These are phyloP conservation scores for Teunomyces gatunensis DNA, from an alignment of 805 yeast genomes.

Conservation along the genomic window DNA sequence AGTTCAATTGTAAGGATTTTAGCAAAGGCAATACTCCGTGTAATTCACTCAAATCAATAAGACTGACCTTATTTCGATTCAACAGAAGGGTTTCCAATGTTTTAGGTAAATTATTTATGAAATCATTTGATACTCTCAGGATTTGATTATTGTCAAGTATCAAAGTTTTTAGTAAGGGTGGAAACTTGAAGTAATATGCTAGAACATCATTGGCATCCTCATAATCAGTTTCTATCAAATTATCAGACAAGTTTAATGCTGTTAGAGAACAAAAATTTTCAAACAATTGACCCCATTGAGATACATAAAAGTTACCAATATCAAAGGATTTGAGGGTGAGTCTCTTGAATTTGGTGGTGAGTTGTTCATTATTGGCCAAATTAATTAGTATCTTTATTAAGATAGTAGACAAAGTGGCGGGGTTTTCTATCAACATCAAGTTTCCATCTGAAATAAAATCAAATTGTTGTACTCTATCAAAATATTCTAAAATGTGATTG, in stretches of 20 bases:
- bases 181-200: conserved; percentile 21
- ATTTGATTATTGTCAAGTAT: conserved; percentile 26
- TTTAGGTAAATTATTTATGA: conserved; percentile 26
- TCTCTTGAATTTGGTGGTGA: conserved; percentile 17
- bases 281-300: conserved; percentile 32
- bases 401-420: conserved; percentile 29
- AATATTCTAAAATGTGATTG: conserved; percentile 9
- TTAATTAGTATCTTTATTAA: conserved; percentile 27
- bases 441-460: conserved; percentile 27
- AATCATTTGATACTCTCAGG: conserved; percentile 13
- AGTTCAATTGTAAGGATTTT: conserved; percentile 8
- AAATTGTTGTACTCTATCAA: conserved; percentile 16
- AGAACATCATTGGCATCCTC: conserved; percentile 16
- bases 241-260: conserved; percentile 23
- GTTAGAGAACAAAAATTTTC: conserved; percentile 18
- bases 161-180: conserved; percentile 20
- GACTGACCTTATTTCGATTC: conserved; percentile 15
- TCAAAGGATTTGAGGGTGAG: conserved; percentile 31
- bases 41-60: background rate
- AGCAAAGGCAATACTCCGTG: background rate
- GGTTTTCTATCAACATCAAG: conserved; percentile 25
- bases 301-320: conserved; percentile 30
- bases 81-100: conserved; percentile 24
- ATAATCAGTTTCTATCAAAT: conserved; percentile 17
- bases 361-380: conserved; percentile 11